Conservation (phyloP, 179 eudicot genomes). For the Drosera spatulata region DNA sequence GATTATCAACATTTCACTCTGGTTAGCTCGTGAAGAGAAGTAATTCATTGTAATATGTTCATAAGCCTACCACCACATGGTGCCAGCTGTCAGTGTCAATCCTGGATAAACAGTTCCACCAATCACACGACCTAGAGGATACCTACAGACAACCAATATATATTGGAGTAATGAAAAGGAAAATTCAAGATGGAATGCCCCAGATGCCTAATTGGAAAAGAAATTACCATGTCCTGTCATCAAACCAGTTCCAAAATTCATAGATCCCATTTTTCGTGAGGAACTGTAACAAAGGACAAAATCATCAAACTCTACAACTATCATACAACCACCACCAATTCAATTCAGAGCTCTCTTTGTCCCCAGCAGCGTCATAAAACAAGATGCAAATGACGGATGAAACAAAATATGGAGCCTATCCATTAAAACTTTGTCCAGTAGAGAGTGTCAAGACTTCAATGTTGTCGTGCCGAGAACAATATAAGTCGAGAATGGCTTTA, state of each 20-base stretch:
- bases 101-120: slow-evolving; percentile 99
- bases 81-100: slow-evolving; percentile 89
- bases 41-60: background rate
- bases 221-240: slow-evolving; percentile 94
- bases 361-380: too few species aligned
- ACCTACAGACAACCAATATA: slow-evolving; percentile 36
- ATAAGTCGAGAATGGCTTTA: too few species aligned
- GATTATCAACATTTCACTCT: background rate
- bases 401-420: too few species aligned
- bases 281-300: slow-evolving; percentile 40
- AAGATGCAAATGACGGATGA: too few species aligned
- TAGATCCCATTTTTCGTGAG: slow-evolving; percentile 89
- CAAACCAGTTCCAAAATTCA: slow-evolving; percentile 99
- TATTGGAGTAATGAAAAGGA: background rate
- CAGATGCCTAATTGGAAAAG: background rate
- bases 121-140: slow-evolving; percentile 95
- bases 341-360: too few species aligned
- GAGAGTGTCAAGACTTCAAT: too few species aligned
- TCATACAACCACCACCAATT: too few species aligned
- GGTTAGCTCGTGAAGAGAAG: background rate
- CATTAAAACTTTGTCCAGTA: too few species aligned
- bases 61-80: slow-evolving; percentile 83
- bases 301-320: slow-evolving; percentile 1
- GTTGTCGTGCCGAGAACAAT: too few species aligned
- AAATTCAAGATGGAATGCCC: too few species aligned